phyloP scores from a whole-genome alignment of 2,329 filamentous ascomycete species.

The Fusarium anthophilum region DNA sequence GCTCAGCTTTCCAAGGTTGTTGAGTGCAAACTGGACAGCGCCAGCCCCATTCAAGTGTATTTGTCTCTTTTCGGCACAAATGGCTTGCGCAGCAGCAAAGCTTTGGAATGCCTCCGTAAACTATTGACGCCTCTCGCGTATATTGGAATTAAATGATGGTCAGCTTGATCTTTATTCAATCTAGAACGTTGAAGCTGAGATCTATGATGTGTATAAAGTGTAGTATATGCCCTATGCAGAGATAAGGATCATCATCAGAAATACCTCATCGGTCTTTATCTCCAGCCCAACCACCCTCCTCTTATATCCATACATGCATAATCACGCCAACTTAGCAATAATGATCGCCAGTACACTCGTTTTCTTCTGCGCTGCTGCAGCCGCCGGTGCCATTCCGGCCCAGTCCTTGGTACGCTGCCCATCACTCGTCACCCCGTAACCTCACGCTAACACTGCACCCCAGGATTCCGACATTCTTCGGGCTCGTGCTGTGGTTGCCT shows the following conservation, averaged over 20 bases:
- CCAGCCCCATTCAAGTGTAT: neutral
- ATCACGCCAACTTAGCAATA: neutral
- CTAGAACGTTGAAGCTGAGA: neutral
- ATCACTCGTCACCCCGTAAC: neutral
- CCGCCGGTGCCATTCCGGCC: neutral
- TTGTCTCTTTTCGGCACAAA: neutral
- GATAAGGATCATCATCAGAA: neutral
- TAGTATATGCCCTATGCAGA: neutral
- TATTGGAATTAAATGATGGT: neutral
- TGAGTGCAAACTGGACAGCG: neutral
- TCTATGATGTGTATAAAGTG: neutral
- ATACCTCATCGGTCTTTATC: neutral
- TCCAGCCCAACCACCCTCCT: too few species aligned
- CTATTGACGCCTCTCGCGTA: neutral
- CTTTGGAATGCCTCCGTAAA: neutral
- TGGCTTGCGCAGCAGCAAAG: neutral
- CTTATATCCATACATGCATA: neutral
- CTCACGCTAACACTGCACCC: neutral
- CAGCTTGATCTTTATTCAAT: neutral
- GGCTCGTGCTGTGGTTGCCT: neutral
- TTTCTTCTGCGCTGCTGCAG: neutral
- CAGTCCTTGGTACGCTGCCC: neutral
- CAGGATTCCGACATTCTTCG: neutral
- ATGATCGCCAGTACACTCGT: neutral
- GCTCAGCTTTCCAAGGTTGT: neutral